A percentile compares a stretch with the other conserved stretches of the same genome.
Evolutionary conservation across 441 rosid genomes (phyloP).

Genomic region (Erodium texanum): DNA sequence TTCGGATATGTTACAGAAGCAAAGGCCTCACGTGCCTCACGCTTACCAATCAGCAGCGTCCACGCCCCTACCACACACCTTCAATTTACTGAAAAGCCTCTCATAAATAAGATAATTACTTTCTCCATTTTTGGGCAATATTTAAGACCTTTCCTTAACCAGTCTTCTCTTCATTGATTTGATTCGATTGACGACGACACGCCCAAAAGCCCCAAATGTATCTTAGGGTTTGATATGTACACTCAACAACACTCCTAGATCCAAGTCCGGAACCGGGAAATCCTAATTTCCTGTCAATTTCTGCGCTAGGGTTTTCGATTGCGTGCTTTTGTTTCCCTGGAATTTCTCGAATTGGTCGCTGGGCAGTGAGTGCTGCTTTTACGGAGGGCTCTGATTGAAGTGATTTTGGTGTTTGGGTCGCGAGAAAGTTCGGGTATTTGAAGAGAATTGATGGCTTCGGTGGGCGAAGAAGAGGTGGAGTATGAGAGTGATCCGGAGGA

Average conservation of each 20-base stretch:
- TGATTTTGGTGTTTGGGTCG: neutral
- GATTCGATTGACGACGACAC: neutral
- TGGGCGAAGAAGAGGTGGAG: slow-evolving; percentile 46
- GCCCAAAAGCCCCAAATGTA: neutral
- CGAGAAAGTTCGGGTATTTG: neutral
- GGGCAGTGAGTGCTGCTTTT: neutral
- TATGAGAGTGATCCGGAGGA: slow-evolving; percentile 96
- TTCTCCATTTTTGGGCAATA: neutral
- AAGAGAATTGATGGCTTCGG: slow-evolving; percentile 20
- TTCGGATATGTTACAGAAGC: neutral
- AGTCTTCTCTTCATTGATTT: neutral
- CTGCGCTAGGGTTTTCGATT: no score
- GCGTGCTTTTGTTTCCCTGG: no score
- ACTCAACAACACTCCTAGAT: neutral
- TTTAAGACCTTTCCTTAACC: neutral
- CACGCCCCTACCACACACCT: neutral
- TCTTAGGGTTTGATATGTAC: neutral
- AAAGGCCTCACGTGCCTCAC: neutral
- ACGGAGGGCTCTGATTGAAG: no score
- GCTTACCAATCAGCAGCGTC: neutral
- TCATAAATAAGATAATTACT: neutral
- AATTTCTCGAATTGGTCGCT: neutral
- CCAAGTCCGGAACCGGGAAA: neutral
- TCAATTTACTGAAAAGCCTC: neutral
- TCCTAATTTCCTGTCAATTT: neutral